Conservation (phyloP, 2,329 filamentous ascomycete species). For the Tetracladium maxilliforme region DNA sequence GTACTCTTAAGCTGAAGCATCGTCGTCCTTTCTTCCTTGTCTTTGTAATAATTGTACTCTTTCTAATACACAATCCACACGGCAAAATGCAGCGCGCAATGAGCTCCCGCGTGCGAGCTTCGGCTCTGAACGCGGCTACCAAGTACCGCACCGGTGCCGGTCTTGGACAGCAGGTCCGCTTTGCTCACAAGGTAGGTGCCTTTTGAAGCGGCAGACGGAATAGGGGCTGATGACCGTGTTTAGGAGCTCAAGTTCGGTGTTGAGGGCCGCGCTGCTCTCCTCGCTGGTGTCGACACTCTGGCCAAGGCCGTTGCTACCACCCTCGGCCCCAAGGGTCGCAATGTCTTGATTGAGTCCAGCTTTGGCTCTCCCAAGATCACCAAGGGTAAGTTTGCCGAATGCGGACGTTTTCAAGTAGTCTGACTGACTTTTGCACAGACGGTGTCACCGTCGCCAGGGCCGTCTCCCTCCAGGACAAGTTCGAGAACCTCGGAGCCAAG, state of each 20-base stretch:
- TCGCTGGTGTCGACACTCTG: conserved; percentile 91
- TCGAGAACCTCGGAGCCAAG: conserved; percentile 96
- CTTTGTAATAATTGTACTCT: conserved; percentile 2
- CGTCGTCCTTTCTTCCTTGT: conserved; percentile 2
- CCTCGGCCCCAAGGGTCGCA: conserved; percentile 93
- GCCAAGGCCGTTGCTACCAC: conserved; percentile 94
- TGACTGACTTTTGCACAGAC: conserved; percentile 33
- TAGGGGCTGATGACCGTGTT: conserved; percentile 1
- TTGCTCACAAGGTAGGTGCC: conserved; percentile 79
- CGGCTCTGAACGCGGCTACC: conserved; percentile 55
- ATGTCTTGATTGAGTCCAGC: conserved; percentile 95
- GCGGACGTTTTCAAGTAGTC: too few relatives aligned
- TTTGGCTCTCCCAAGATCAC: conserved; percentile 99
- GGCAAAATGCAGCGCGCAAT: conserved; percentile 95
- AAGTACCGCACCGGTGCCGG: conserved; percentile 48
- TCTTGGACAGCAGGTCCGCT: conserved; percentile 79
- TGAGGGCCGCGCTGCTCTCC: conserved; percentile 75
- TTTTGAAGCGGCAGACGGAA: conserved; percentile 2
- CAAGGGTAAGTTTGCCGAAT: conserved; percentile 69
- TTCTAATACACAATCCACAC: conserved; percentile 9
- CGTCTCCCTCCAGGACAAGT: conserved; percentile 92
- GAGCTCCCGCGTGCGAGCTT: conserved; percentile 64
- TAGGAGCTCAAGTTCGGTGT: conserved; percentile 98
- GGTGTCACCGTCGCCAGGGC: conserved; percentile 84
- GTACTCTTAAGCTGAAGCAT: conserved; percentile 4